Base-by-base conservation (phyloP, 331 rosid species). In the Phaseolus coccineus region DNA sequence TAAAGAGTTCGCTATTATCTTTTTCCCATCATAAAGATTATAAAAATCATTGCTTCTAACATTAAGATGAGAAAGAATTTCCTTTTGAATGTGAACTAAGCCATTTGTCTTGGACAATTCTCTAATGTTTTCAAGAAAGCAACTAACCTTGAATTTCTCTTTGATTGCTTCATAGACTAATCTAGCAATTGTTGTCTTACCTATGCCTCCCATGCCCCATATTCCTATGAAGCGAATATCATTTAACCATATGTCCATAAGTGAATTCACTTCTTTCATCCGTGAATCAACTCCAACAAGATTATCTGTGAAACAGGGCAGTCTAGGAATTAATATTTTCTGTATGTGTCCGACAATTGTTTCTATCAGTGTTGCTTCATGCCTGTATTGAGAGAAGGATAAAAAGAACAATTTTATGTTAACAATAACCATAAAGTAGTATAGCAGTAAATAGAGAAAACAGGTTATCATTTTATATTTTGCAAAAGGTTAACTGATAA, bases 131-230 rank as follows among this genome's bases (percentile, higher is more conserved):
- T 67, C 80, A 58, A 86, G 58, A 67, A 86, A 86, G 85, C 81
- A 66, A 71, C 80, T 48, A 42, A 67, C 72, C 15, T 66, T 37
- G 79, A 86, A 86, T 0, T 71, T 7, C 31, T 24, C 22, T 76
- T 24, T 48, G 61, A 86, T 69, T 22, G 44, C 25, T 40, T 86
- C 81, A 15, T 71, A 86, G 14, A 80, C 31, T 50, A 28, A 46
- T 86, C 73, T 71, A 39, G 87, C 87, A 51, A 72, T 53, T 3
- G 81, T 83, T 46, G 85, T 80, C 44, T 86, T 84, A 5, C 88
- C 85, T 1, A 84, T 76, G 2, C 83, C 85, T 0, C 88, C 88
- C 88, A 72, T 84, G 39, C 82, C 89, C 87, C 83, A 83, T 66
- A 86, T 83, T 27, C 89, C 87, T 25, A 86, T 73, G 11, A 86